Base-by-base conservation (phyloP, 2,329 filamentous ascomycete genomes). In the Cryphonectria carpinicola region DNA sequence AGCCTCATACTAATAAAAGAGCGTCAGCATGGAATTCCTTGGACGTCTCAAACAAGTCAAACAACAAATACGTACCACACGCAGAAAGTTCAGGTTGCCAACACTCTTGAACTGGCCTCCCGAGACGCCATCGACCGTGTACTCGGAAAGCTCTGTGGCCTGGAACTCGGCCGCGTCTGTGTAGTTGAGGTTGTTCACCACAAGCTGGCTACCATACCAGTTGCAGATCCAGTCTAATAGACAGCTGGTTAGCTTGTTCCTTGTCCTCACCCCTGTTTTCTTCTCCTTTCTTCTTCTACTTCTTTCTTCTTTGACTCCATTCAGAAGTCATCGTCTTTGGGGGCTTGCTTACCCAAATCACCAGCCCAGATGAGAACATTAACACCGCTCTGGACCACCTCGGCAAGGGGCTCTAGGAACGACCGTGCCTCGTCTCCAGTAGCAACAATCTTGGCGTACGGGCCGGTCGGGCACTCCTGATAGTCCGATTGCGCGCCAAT, bases 171-270 rank as follows among this genome's bases (percentile, higher is more conserved):
- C 71, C 10, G 80, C 76, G 2, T 79, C 81, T 1, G 78, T 71
- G 75, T 82, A 88, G 17, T 80, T 77, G 35, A 89, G 79, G 0
- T 80, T 79, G 46, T 88, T 80, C 1, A 84, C 83, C 1, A 82
- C 83, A 14, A 77, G 80, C 7, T 85, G 79, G 43, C 81, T 83
- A n/a, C 87, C 87, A 41, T 84, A 78, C 84, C 86, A 88, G 77
- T 89, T 89, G 74, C 86, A 89, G 67, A 88, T 86, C 79, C 82
- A 88, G 74, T 89, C 87, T 75, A 72, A n/a, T 67, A 58, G 60
- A 63, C 3, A 17, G 66, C 69, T 73, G 74, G 65, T 70, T 73
- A 75, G 65, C 74, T 1, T 35, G 17, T 4, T 14, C 10, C 25
- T 19, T 35, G 4, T 10, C 32, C 43, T 8, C 22, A 22, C 22